These are phyloP conservation scores for Cicer judaicum DNA, from an alignment of 306 rosid species.

Conservation along the genomic window DNA sequence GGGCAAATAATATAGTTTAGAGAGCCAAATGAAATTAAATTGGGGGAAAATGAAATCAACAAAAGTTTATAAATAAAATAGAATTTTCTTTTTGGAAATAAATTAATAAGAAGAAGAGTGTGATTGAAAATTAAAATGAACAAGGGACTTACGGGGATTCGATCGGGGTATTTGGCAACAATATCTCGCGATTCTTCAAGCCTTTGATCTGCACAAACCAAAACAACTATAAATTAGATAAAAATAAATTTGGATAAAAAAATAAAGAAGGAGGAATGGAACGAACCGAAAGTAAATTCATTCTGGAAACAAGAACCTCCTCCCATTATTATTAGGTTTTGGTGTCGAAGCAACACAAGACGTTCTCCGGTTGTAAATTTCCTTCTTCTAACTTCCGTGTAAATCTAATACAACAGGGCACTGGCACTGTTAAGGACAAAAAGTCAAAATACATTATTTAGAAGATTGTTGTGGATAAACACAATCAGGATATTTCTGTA, in stretches of 20 bases:
- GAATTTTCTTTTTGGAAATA: background rate
- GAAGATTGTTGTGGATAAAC: background rate
- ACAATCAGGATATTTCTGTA: background rate
- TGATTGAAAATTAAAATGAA: background rate
- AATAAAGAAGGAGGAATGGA: background rate
- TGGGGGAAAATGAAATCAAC: background rate
- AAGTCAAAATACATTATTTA: background rate
- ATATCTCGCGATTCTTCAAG: conserved; percentile 54
- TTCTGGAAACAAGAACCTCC: conserved; percentile 49
- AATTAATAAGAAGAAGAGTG: background rate
- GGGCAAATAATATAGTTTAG: conserved; percentile 7
- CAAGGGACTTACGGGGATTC: conserved; percentile 48
- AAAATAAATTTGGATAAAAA: background rate
- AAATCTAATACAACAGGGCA: background rate
- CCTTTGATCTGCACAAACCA: conserved; percentile 48
- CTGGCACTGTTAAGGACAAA: background rate
- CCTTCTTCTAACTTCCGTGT: background rate
- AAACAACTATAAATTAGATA: background rate
- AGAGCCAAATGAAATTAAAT: background rate
- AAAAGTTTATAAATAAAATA: background rate
- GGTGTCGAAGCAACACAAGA: background rate
- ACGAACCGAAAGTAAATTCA: conserved; percentile 50
- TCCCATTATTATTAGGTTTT: conserved; percentile 44
- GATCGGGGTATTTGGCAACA: conserved; percentile 56
- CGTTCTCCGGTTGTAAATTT: no score